These are phyloP conservation scores for Vigna mungo DNA, from an alignment of 306 rosid genomes.

Conservation along the genomic window DNA sequence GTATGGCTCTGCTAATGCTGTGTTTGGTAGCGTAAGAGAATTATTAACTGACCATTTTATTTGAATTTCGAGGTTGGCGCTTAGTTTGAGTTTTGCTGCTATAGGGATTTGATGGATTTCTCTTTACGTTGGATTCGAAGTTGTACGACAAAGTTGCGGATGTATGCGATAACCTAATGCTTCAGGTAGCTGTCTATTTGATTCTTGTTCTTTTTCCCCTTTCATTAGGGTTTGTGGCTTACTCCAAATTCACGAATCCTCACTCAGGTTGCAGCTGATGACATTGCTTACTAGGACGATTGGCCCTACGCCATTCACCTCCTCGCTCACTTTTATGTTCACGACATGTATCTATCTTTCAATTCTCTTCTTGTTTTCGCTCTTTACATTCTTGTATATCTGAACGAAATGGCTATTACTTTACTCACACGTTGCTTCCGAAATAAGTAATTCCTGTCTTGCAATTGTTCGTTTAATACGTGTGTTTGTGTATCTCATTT, in stretches of 20 bases:
- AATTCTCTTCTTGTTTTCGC: not conserved
- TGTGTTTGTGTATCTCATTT: not conserved
- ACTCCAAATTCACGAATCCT: constrained; percentile 1
- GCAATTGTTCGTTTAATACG: not conserved
- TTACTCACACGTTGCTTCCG: constrained; percentile 4
- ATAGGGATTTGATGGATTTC: constrained; percentile 57
- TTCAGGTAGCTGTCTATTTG: constrained; percentile 50
- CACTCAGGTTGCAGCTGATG: constrained; percentile 79
- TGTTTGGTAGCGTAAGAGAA: not conserved
- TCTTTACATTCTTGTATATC: not conserved
- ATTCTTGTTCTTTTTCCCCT: not conserved
- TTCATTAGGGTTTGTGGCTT: constrained; percentile 20
- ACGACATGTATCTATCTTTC: constrained; percentile 64
- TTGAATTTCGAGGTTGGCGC: not conserved
- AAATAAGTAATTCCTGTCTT: not conserved
- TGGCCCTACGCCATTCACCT: constrained; percentile 90
- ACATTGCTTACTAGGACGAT: constrained; percentile 68
- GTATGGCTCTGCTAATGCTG: not conserved
- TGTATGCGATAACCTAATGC: constrained; percentile 74
- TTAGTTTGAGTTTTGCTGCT: not conserved
- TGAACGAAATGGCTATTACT: not conserved
- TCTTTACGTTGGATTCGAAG: constrained; percentile 60
- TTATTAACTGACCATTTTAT: no score
- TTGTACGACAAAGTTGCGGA: constrained; percentile 71
- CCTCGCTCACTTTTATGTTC: constrained; percentile 67